Percentiles rank a stretch among this genome's conserved stretches.
Conservation (phyloP, 495 filamentous ascomycete species). For the Aspergillus mulundensis region DNA sequence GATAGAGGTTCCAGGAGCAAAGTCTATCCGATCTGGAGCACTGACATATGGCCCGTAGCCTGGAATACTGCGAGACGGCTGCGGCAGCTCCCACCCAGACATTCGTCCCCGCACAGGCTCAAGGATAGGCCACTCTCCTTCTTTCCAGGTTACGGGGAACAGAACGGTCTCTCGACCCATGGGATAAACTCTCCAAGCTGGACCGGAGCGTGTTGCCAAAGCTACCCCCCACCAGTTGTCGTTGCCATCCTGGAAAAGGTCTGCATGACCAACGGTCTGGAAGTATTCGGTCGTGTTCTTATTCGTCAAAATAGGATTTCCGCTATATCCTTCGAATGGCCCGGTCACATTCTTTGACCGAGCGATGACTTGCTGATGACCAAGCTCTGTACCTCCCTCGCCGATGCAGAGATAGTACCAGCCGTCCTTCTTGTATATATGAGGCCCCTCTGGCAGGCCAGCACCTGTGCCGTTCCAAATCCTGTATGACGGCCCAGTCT, state of each 20-base stretch:
- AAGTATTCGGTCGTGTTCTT: slow-evolving; percentile 19
- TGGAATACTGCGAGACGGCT: background rate
- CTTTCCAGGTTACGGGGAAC: slow-evolving; percentile 48
- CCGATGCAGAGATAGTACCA: slow-evolving; percentile 57
- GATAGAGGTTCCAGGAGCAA: slow-evolving; percentile 12
- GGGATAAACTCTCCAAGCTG: slow-evolving; percentile 41
- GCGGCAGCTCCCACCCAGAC: slow-evolving; percentile 13
- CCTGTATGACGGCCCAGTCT: slow-evolving; percentile 26
- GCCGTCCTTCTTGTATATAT: slow-evolving; percentile 53
- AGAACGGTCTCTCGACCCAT: slow-evolving; percentile 58
- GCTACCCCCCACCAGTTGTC: slow-evolving; percentile 52
- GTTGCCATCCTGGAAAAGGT: slow-evolving; percentile 36
- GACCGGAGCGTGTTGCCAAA: slow-evolving; percentile 42
- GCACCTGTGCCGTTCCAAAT: slow-evolving; percentile 54
- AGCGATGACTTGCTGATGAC: slow-evolving; percentile 51
- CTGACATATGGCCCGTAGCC: slow-evolving; percentile 11
- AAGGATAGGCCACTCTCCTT: slow-evolving; percentile 19
- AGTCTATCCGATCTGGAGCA: slow-evolving; percentile 18
- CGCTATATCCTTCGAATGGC: slow-evolving; percentile 39
- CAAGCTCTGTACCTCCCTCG: slow-evolving; percentile 59
- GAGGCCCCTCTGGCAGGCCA: slow-evolving; percentile 57
- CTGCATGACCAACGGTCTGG: slow-evolving; percentile 23
- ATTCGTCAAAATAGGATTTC: slow-evolving; percentile 21
- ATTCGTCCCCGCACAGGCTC: slow-evolving; percentile 25
- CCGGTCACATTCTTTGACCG: slow-evolving; percentile 53